These are phyloP conservation scores for Penicillium vulpinum DNA, from an alignment of 2,329 filamentous ascomycete genomes.

Conservation along the genomic window DNA sequence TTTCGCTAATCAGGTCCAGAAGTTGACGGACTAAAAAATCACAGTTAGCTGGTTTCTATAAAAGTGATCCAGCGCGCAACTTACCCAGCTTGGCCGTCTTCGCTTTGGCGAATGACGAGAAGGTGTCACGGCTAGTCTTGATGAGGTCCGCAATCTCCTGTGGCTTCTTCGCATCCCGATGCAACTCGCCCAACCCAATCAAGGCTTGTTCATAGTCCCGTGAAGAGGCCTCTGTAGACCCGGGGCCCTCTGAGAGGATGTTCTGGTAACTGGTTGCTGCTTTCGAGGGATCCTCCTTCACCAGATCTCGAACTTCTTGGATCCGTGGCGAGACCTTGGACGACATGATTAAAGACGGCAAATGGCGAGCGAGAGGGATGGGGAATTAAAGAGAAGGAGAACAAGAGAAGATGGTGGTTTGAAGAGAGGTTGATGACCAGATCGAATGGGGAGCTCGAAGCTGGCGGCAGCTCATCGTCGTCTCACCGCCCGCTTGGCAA, in stretches of 20 bases:
- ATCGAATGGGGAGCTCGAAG: constrained; percentile 28
- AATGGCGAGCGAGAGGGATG: not conserved
- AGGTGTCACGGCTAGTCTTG: constrained; percentile 82
- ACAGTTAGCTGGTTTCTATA: constrained; percentile 1
- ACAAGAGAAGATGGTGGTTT: constrained; percentile 13
- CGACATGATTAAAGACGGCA: constrained; percentile 41
- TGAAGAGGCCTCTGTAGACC: constrained; percentile 79
- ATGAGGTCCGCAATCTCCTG: constrained; percentile 87
- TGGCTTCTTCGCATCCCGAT: constrained; percentile 76
- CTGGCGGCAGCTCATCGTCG: constrained; percentile 28
- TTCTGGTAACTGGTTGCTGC: constrained; percentile 87
- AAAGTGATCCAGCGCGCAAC: constrained; percentile 29
- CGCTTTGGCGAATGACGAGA: constrained; percentile 96
- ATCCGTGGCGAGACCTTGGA: constrained; percentile 64
- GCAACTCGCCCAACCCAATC: constrained; percentile 86
- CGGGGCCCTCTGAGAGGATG: constrained; percentile 80
- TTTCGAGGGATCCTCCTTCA: constrained; percentile 76
- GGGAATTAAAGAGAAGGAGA: constrained; percentile 2
- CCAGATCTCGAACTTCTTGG: constrained; percentile 83
- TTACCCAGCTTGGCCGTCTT: constrained; percentile 97
- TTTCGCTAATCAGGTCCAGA: constrained; percentile 89
- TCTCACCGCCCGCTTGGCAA: constrained; percentile 38
- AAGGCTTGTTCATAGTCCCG: constrained; percentile 90
- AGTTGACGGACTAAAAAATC: constrained; percentile 76
- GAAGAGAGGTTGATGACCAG: constrained; percentile 19